A percentile compares a stretch with the other conserved stretches of the same genome.
Evolutionary conservation across 2,329 filamentous ascomycete species (phyloP).

Genomic region (Epichloe elymi): DNA sequence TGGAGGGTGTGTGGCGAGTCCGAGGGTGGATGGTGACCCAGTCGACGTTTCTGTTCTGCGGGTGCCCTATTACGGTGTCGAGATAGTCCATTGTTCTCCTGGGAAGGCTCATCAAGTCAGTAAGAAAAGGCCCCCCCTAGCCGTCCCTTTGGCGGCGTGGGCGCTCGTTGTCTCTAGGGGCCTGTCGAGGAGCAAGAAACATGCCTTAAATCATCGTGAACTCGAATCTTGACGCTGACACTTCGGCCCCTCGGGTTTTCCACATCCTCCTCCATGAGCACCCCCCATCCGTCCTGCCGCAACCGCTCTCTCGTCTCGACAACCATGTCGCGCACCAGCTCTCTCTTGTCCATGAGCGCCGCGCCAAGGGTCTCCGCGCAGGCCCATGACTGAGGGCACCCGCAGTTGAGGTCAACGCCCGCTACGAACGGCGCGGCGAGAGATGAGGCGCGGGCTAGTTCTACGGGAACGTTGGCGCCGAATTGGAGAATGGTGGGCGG

Average conservation of each 20-base stretch:
- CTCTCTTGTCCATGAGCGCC: constrained; percentile 52
- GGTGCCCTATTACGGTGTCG: constrained; percentile 43
- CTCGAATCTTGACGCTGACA: constrained; percentile 58
- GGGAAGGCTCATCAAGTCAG: neutral
- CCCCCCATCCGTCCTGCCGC: constrained; percentile 37
- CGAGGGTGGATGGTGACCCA: constrained; percentile 60
- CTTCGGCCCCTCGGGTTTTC: constrained; percentile 35
- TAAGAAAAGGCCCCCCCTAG: neutral
- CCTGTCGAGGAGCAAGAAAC: neutral
- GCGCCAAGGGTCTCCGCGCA: constrained; percentile 55
- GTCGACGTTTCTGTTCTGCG: constrained; percentile 41
- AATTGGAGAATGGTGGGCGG: constrained; percentile 55
- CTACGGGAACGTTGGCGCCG: constrained; percentile 46
- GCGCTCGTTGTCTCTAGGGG: no score
- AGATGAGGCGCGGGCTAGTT: constrained; percentile 48
- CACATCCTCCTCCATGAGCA: constrained; percentile 29
- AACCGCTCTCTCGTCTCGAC: constrained; percentile 40
- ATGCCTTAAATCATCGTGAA: constrained; percentile 49
- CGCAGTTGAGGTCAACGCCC: constrained; percentile 60
- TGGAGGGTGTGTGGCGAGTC: constrained; percentile 47
- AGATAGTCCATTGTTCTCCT: constrained; percentile 49
- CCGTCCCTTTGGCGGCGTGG: no score
- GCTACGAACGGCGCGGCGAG: constrained; percentile 48
- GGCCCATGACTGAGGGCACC: constrained; percentile 61
- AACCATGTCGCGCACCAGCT: constrained; percentile 54